Percentiles rank a stretch among this genome's conserved stretches.
Evolutionary conservation across 768 basidiomycete genomes (phyloP).

Genomic region (Podaxis sp.): DNA sequence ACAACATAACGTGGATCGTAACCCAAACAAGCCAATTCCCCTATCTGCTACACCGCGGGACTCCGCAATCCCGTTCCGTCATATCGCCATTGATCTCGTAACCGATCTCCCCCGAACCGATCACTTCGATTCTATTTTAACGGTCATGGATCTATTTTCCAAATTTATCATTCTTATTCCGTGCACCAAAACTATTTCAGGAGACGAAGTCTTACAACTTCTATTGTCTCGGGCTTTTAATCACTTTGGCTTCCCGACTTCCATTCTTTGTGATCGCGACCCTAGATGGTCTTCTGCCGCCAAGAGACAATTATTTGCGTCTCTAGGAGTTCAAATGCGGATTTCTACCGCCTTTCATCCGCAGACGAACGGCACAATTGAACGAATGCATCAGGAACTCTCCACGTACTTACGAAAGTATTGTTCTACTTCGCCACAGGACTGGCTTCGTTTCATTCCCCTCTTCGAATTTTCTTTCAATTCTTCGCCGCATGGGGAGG

Average conservation of each 20-base stretch:
- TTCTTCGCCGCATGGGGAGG: background rate
- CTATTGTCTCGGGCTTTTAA: background rate
- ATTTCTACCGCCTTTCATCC: background rate
- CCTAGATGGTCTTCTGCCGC: background rate
- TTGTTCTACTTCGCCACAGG: background rate
- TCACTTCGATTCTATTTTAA: background rate
- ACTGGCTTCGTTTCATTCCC: background rate
- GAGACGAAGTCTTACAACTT: background rate
- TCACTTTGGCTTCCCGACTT: background rate
- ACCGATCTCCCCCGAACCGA: background rate
- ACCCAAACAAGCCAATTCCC: conserved; percentile 9
- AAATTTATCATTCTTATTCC: conserved; percentile 1
- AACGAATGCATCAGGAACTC: background rate
- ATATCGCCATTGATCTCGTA: conserved; percentile 6
- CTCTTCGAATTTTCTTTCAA: background rate
- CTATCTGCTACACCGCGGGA: background rate
- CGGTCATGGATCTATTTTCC: conserved; percentile 6
- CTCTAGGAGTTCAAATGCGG: background rate
- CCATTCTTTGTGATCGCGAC: background rate
- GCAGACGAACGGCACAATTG: background rate
- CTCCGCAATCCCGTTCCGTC: background rate
- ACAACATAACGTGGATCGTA: conserved; percentile 17
- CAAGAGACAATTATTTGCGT: background rate
- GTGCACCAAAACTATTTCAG: background rate
- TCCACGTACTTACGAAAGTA: background rate